These are phyloP conservation scores for Penicillium sp. DNA, from an alignment of 2,329 filamentous ascomycete species.

Conservation along the genomic window DNA sequence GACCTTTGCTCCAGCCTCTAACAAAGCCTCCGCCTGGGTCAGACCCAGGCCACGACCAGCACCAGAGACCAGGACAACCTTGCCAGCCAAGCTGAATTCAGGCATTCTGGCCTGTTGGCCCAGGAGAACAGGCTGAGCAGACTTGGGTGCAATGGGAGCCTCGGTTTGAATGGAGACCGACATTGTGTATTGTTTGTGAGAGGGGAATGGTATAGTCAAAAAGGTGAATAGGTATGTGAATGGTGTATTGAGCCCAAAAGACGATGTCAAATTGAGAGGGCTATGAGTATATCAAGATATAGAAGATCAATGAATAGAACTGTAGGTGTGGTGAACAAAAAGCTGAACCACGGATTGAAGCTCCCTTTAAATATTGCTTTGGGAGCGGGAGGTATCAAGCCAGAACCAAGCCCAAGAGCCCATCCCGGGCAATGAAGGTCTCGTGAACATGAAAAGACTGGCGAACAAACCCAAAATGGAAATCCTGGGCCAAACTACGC, in stretches of 20 bases:
- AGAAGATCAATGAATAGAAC: background rate
- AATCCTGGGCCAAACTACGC: constrained; percentile 1
- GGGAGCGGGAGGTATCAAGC: background rate
- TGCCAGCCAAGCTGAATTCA: constrained; percentile 74
- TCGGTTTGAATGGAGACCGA: constrained; percentile 37
- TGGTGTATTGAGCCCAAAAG: background rate
- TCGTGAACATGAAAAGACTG: constrained; percentile 17
- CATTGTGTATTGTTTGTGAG: constrained; percentile 20
- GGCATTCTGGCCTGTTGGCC: constrained; percentile 52
- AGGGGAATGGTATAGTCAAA: background rate
- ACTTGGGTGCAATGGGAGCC: constrained; percentile 25
- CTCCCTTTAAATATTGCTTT: constrained; percentile 9
- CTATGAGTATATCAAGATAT: constrained; percentile 5
- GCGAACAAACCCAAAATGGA: background rate
- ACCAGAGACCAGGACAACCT: constrained; percentile 70
- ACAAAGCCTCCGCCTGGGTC: constrained; percentile 68
- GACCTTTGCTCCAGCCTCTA: constrained; percentile 70
- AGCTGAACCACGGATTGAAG: background rate
- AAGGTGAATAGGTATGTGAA: background rate
- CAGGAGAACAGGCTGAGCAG: constrained; percentile 29
- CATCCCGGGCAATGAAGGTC: constrained; percentile 3
- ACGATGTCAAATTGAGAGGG: background rate
- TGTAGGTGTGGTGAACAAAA: background rate
- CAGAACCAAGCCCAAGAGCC: background rate
- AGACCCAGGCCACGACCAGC: constrained; percentile 72